A percentile compares a stretch with the other conserved stretches of the same genome.
Evolutionary conservation across 2,329 filamentous ascomycete genomes (phyloP).

Genomic region (Ascochyta rabiei): DNA sequence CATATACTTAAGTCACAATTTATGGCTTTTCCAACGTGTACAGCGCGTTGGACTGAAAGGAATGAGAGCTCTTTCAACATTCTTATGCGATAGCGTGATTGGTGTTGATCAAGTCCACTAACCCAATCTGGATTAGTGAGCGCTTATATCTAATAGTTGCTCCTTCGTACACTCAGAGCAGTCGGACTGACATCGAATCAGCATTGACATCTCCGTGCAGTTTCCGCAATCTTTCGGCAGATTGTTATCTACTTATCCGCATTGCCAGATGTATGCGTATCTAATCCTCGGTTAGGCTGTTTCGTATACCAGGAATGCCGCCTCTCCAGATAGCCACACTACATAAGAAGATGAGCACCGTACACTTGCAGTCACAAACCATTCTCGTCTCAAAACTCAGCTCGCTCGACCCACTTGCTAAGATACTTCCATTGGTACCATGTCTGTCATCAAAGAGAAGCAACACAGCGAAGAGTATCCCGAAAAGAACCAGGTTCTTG

Average conservation of each 20-base stretch:
- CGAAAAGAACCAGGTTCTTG: constrained; percentile 4
- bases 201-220: background rate
- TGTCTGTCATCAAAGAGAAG: constrained; percentile 4
- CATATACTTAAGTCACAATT: background rate
- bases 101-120: background rate
- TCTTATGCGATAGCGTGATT: too few species aligned
- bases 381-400: background rate
- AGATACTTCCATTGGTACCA: background rate
- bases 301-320: background rate
- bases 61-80: too few species aligned
- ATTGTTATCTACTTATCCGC: constrained; percentile 1
- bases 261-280: background rate
- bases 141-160: constrained; percentile 1
- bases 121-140: background rate
- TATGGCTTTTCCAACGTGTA: background rate
- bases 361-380: background rate
- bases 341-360: background rate
- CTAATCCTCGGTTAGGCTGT: background rate
- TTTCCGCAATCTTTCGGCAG: background rate
- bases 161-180: background rate
- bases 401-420: background rate
- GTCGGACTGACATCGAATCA: background rate
- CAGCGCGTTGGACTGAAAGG: too few species aligned
- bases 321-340: background rate
- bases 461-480: background rate